Percentiles rank a stretch among this genome's conserved stretches.
Evolutionary conservation across 2,329 filamentous ascomycete genomes (phyloP).

Genomic region (Trichoderma gracile): DNA sequence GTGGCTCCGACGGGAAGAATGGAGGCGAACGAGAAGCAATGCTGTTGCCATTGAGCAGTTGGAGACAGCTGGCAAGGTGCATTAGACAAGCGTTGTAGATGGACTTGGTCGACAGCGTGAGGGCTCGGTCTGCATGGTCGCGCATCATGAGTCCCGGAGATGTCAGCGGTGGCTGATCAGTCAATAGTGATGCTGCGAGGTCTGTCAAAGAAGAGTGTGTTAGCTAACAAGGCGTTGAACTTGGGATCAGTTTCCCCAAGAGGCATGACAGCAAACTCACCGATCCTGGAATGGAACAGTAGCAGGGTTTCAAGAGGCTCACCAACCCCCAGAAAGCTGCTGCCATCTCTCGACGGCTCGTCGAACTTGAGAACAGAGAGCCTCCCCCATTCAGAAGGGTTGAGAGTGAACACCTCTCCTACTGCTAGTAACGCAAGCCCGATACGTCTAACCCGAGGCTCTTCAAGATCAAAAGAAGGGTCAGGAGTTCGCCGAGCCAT

Average conservation of each 20-base stretch:
- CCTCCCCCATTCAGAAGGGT: constrained; percentile 25
- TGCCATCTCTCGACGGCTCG: not conserved
- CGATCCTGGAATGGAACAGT: constrained; percentile 27
- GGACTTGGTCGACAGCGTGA: constrained; percentile 3
- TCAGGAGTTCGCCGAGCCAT: not conserved
- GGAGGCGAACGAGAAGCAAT: not conserved
- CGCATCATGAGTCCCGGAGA: constrained; percentile 9
- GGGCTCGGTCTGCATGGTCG: not conserved
- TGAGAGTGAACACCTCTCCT: constrained; percentile 11
- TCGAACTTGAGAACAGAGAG: constrained; percentile 2
- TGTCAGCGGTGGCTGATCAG: constrained; percentile 22
- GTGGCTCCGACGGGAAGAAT: not conserved
- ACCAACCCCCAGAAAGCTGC: not conserved
- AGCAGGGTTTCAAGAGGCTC: constrained; percentile 28
- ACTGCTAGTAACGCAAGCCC: constrained; percentile 22
- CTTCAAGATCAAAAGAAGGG: constrained; percentile 2
- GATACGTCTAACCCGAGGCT: constrained; percentile 12
- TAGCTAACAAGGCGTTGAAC: not conserved
- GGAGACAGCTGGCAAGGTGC: constrained; percentile 25
- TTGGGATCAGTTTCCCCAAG: too few relatives aligned
- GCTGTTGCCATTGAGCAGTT: constrained; percentile 13
- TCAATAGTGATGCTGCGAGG: constrained; percentile 27
- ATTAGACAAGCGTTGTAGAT: constrained; percentile 23
- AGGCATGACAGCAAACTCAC: constrained; percentile 24
- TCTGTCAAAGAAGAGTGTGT: constrained; percentile 14